These are phyloP conservation scores for Lenzites betulinus DNA, from an alignment of 768 basidiomycete genomes.

Conservation along the genomic window DNA sequence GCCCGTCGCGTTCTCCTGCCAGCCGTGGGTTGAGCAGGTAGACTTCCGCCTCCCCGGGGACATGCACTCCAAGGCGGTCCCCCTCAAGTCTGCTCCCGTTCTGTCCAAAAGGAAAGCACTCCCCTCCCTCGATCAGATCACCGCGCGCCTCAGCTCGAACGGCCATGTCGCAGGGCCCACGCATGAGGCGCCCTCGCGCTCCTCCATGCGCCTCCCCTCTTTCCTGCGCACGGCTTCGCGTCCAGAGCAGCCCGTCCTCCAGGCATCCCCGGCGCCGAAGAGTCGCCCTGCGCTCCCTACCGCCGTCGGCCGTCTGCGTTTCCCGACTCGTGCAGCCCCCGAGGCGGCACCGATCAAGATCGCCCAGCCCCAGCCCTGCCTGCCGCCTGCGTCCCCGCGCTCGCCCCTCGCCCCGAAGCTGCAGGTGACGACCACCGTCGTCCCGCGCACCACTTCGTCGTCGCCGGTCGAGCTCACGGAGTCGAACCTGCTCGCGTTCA, in stretches of 20 bases:
- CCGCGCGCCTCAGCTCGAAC: conserved; percentile 56
- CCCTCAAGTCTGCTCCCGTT: conserved; percentile 21
- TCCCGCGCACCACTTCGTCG: conserved; percentile 45
- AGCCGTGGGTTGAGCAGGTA: conserved; percentile 68
- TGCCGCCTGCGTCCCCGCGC: conserved; percentile 33
- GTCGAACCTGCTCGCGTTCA: conserved; percentile 51
- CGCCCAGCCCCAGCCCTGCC: conserved; percentile 33
- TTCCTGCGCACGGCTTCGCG: conserved; percentile 30
- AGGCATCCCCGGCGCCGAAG: conserved; percentile 10
- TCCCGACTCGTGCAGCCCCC: conserved; percentile 26
- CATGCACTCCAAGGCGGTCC: conserved; percentile 11
- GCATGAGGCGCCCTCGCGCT: conserved; percentile 27
- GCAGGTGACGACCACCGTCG: conserved; percentile 49
- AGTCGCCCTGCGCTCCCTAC: conserved; percentile 21
- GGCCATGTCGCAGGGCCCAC: conserved; percentile 31
- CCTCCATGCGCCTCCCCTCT: conserved; percentile 36
- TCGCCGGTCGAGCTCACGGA: conserved; percentile 54
- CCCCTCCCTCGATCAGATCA: conserved; percentile 79
- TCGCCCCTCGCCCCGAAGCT: conserved; percentile 45
- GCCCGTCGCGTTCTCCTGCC: conserved; percentile 20
- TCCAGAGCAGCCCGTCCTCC: neutral
- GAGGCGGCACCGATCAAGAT: conserved; percentile 25
- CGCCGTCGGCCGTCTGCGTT: conserved; percentile 31
- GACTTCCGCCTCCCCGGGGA: conserved; percentile 52
- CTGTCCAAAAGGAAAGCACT: conserved; percentile 33